These are phyloP conservation scores for Ramularia collo-cygni DNA, from an alignment of 2,329 filamentous ascomycete species.

Conservation along the genomic window DNA sequence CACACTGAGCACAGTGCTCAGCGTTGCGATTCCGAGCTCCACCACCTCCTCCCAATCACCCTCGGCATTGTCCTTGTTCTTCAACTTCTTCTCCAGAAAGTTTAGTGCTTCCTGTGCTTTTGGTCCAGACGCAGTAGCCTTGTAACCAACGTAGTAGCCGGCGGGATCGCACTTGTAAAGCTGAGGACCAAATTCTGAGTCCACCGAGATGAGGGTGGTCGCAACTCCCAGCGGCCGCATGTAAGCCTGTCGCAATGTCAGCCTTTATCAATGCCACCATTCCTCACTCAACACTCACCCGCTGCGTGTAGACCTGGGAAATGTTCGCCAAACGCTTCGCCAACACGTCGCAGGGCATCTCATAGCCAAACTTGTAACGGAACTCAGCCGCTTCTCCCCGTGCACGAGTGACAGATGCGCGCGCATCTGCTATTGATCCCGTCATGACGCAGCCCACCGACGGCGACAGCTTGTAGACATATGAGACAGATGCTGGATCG, in stretches of 20 bases:
- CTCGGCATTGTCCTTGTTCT: slow-evolving; percentile 93
- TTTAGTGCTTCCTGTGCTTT: slow-evolving; percentile 99
- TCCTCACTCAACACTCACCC: slow-evolving; percentile 50
- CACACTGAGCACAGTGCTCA: slow-evolving; percentile 95
- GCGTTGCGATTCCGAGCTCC: slow-evolving; percentile 87
- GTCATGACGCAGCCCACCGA: slow-evolving; percentile 98
- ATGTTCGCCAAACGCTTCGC: slow-evolving; percentile 98
- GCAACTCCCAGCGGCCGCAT: slow-evolving; percentile 97
- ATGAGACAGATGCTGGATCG: slow-evolving; percentile 91
- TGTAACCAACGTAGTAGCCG: slow-evolving; percentile 97
- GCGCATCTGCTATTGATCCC: slow-evolving; percentile 93
- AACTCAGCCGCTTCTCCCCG: slow-evolving; percentile 96
- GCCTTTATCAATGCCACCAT: slow-evolving; percentile 12
- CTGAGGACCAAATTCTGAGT: slow-evolving; percentile 86
- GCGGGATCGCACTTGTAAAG: slow-evolving; percentile 98
- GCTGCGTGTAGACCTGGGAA: slow-evolving; percentile 97
- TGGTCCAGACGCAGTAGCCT: slow-evolving; percentile 91
- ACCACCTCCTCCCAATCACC: slow-evolving; percentile 97
- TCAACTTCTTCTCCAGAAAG: slow-evolving; percentile 98
- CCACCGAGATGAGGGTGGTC: slow-evolving; percentile 88
- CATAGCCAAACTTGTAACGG: slow-evolving; percentile 96
- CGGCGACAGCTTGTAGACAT: slow-evolving; percentile 94
- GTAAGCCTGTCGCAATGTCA: slow-evolving; percentile 61
- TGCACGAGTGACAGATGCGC: slow-evolving; percentile 85
- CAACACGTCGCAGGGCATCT: slow-evolving; percentile 97